A percentile compares a stretch with the other conserved stretches of the same genome.
Evolutionary conservation across 78 protist species (phyloP).

Genomic region (Ministeria vibrans): DNA sequence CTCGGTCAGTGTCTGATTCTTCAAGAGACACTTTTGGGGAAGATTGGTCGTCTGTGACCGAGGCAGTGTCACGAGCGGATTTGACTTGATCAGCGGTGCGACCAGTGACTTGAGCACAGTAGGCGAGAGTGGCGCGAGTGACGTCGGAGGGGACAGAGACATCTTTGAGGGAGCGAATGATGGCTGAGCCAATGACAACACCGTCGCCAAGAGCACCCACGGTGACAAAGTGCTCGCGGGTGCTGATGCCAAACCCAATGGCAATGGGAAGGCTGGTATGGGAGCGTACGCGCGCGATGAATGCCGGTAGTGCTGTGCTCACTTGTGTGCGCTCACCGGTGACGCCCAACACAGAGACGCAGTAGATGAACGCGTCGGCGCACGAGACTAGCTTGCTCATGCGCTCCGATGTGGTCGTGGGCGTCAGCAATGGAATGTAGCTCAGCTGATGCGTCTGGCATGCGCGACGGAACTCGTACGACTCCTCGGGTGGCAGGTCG

Average conservation of each 20-base stretch:
- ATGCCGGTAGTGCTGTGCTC: slow-evolving; percentile 14
- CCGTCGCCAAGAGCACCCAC: slow-evolving; percentile 38
- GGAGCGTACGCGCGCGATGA: slow-evolving; percentile 18
- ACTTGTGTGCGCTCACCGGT: slow-evolving; percentile 42
- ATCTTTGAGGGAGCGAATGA: slow-evolving; percentile 20
- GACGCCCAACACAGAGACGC: slow-evolving; percentile 40
- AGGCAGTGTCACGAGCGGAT: not conserved
- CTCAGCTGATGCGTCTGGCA: slow-evolving; percentile 9
- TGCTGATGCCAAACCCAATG: slow-evolving; percentile 62
- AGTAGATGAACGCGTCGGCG: slow-evolving; percentile 47
- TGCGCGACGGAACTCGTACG: not conserved
- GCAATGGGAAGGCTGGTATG: slow-evolving; percentile 37
- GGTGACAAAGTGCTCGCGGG: slow-evolving; percentile 34
- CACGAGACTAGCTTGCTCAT: not conserved
- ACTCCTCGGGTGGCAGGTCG: slow-evolving; percentile 74
- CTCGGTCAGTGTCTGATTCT: too few relatives aligned
- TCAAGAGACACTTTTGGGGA: too few relatives aligned
- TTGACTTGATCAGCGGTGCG: too few relatives aligned
- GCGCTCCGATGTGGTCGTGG: slow-evolving; percentile 56
- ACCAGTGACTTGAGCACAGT: too few relatives aligned
- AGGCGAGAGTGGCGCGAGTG: too few relatives aligned
- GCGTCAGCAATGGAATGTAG: slow-evolving; percentile 37
- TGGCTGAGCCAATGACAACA: slow-evolving; percentile 52
- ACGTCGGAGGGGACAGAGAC: too few relatives aligned
- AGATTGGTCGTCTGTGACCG: too few relatives aligned